phyloP scores from a whole-genome alignment of 306 rosid species.

The Carpinus viminea region DNA sequence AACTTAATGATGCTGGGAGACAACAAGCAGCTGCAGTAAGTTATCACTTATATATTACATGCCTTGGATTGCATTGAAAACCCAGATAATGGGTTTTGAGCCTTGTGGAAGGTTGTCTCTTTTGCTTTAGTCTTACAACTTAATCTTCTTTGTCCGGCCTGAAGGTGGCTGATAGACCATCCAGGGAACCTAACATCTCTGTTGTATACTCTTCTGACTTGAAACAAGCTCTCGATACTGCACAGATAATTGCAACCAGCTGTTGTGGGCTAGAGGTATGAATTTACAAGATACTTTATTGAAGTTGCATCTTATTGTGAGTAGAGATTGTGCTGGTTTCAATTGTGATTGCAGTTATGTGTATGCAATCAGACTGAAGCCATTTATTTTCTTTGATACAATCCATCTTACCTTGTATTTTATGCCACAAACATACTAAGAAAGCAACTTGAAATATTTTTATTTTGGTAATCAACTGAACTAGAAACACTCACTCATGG shows the following conservation, averaged over 20 bases:
- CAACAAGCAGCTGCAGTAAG: conserved; percentile 83
- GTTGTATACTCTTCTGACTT: conserved; percentile 83
- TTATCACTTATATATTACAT: conserved; percentile 19
- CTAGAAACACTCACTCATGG: not conserved
- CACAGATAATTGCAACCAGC: conserved; percentile 69
- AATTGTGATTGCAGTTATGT: conserved; percentile 4
- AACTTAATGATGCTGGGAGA: conserved; percentile 87
- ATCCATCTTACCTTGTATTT: conserved; percentile 4
- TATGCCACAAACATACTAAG: conserved; percentile 11
- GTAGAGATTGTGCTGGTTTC: conserved; percentile 1
- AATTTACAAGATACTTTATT: conserved; percentile 20
- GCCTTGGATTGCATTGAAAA: conserved; percentile 18
- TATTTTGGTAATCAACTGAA: conserved; percentile 17
- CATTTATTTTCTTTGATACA: conserved; percentile 21
- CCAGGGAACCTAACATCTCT: conserved; percentile 68
- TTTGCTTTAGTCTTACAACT: conserved; percentile 20
- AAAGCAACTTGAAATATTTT: conserved; percentile 18
- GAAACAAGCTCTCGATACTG: conserved; percentile 84
- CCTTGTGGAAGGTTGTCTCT: conserved; percentile 12
- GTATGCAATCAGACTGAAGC: conserved; percentile 7
- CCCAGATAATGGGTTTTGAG: not conserved
- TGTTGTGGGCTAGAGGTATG: conserved; percentile 81
- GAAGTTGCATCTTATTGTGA: conserved; percentile 16
- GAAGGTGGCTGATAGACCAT: conserved; percentile 81
- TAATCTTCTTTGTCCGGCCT: conserved; percentile 24